Conservation (phyloP, 192 early-diverging fungal species). For the Rhizophlyctis rosea region DNA sequence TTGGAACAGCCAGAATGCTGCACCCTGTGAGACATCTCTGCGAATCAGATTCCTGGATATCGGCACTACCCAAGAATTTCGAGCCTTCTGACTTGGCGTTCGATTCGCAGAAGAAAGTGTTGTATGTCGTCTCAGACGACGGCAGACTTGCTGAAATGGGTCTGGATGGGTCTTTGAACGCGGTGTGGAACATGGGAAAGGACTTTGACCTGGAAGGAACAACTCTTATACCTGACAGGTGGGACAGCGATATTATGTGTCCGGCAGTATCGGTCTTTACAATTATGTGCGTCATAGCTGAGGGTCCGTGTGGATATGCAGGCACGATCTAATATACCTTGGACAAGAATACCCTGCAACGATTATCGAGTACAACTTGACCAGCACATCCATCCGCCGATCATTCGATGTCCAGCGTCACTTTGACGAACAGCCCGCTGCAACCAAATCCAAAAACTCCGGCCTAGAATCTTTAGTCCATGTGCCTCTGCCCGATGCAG, state of each 20-base stretch:
- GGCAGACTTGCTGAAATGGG: conserved; percentile 15
- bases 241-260: not conserved
- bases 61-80: conserved; percentile 13
- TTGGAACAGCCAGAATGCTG: too few species aligned
- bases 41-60: too few species aligned
- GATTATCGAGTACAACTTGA: conserved; percentile 22
- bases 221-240: conserved; percentile 14
- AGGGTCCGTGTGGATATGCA: too few species aligned
- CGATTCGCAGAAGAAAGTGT: not conserved
- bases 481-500: not conserved
- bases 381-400: not conserved
- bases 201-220: conserved; percentile 22
- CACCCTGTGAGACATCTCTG: too few species aligned
- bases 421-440: conserved; percentile 8
- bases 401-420: conserved; percentile 2
- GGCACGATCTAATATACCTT: conserved; percentile 19
- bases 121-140: conserved; percentile 22
- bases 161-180: conserved; percentile 5
- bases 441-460: conserved; percentile 5
- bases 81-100: conserved; percentile 26
- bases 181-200: conserved; percentile 16
- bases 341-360: conserved; percentile 21
- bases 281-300: not conserved
- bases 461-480: conserved; percentile 27
- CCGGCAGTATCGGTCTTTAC: not conserved